These are phyloP conservation scores for Nasturtium officinale DNA, from an alignment of 345 rosid species.

Conservation along the genomic window DNA sequence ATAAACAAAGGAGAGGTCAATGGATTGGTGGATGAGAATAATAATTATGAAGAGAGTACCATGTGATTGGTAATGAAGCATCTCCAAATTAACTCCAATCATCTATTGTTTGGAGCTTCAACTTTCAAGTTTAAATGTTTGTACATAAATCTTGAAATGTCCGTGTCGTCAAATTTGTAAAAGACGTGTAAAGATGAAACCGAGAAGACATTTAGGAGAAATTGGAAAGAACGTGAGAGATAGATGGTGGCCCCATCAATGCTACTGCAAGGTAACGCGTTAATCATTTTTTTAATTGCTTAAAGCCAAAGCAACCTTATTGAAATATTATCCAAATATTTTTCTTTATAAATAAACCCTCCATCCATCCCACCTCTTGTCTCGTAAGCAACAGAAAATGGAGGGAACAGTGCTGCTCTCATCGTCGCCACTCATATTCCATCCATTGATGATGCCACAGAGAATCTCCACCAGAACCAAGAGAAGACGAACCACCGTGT, in stretches of 20 bases:
- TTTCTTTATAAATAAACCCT: constrained; percentile 7
- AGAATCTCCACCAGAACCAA: constrained; percentile 8
- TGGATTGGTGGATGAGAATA: constrained; percentile 2
- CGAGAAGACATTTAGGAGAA: constrained; percentile 10
- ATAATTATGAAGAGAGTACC: not conserved
- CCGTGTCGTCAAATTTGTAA: constrained; percentile 28
- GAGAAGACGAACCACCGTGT: constrained; percentile 25
- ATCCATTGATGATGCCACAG: constrained; percentile 13
- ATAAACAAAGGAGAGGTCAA: constrained; percentile 23
- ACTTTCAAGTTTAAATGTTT: not conserved
- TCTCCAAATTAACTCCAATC: not conserved
- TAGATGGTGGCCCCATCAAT: constrained; percentile 3
- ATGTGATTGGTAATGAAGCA: not conserved
- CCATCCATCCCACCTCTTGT: constrained; percentile 4
- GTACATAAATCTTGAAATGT: not conserved
- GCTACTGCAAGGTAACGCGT: constrained; percentile 36
- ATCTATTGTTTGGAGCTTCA: not conserved
- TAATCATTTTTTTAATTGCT: constrained; percentile 7
- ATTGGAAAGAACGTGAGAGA: constrained; percentile 19
- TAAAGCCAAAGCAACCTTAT: constrained; percentile 24
- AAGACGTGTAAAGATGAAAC: constrained; percentile 36
- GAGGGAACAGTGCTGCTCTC: constrained; percentile 26
- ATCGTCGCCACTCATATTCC: constrained; percentile 24
- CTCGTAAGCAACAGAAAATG: constrained; percentile 23
- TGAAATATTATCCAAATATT: not conserved